Evolutionary conservation across 2,329 filamentous ascomycete species (phyloP).

Genomic region (Botrytis byssoidea): DNA sequence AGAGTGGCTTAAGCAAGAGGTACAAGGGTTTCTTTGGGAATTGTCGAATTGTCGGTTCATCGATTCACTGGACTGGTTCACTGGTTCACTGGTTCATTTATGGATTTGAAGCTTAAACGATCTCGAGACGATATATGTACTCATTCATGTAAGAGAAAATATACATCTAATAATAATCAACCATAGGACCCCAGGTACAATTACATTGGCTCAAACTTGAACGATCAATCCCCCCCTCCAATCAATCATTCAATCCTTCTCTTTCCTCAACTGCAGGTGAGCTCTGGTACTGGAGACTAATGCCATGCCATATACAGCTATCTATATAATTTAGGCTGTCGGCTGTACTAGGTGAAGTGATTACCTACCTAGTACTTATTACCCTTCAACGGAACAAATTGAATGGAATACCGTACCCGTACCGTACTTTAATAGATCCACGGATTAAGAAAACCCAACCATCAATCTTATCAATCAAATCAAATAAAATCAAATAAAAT

Average conservation of each 20-base stretch:
- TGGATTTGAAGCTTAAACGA: not conserved
- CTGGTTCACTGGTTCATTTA: not conserved
- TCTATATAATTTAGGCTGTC: not conserved
- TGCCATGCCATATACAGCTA: not conserved
- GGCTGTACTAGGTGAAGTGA: not conserved
- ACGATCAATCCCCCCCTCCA: not conserved
- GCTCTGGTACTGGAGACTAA: not conserved
- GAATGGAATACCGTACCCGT: not conserved
- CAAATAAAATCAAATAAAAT: not conserved
- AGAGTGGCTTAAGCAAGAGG: not conserved
- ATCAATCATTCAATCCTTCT: not conserved
- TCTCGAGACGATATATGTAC: not conserved
- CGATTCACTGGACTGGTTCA: not conserved
- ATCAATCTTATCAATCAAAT: slow-evolving; percentile 4
- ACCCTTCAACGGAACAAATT: not conserved
- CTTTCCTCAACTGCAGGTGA: not conserved
- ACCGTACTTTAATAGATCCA: not conserved
- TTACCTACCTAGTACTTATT: not conserved
- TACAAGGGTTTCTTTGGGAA: not conserved
- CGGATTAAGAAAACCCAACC: not conserved
- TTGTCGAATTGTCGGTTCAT: not conserved
- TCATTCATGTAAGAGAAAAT: not conserved
- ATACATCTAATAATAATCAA: rapidly evolving
- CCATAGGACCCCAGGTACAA: not conserved
- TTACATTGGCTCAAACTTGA: too few species aligned